These are phyloP conservation scores for Aspergillus sp. DNA, from an alignment of 2,329 filamentous ascomycete genomes.

Conservation along the genomic window DNA sequence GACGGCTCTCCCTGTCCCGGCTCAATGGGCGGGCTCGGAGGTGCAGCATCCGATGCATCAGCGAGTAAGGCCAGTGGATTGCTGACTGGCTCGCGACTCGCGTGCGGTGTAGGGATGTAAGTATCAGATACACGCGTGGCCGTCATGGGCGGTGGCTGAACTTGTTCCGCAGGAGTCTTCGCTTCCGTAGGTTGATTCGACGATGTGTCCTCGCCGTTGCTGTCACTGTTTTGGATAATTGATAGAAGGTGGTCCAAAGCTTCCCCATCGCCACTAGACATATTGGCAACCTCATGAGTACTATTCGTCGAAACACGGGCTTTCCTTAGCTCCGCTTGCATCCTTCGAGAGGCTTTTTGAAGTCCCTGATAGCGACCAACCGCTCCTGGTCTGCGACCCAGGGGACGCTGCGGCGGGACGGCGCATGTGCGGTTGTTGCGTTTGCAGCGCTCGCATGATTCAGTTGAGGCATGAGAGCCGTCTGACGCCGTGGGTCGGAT, in stretches of 20 bases:
- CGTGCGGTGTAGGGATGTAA: background rate
- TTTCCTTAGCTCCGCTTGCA: constrained; percentile 17
- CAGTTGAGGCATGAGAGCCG: background rate
- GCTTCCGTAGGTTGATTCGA: too few relatives aligned
- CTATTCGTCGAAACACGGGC: constrained; percentile 3
- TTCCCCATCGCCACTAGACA: too few relatives aligned
- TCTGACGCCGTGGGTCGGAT: constrained; percentile 9
- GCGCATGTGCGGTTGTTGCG: constrained; percentile 15
- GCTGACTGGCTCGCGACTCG: constrained; percentile 13
- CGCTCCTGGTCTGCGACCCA: constrained; percentile 18
- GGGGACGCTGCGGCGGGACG: constrained; percentile 14
- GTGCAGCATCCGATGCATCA: constrained; percentile 16
- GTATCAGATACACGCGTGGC: background rate
- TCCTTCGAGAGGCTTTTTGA: constrained; percentile 19
- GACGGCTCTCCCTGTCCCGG: too few relatives aligned
- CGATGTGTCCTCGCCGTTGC: too few relatives aligned
- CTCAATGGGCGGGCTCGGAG: too few relatives aligned
- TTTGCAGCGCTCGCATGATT: constrained; percentile 18
- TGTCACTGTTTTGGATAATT: too few relatives aligned
- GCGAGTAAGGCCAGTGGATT: constrained; percentile 20
- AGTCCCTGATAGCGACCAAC: constrained; percentile 19
- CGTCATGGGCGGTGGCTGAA: too few relatives aligned
- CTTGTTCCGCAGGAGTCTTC: too few relatives aligned
- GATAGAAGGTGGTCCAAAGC: too few relatives aligned
- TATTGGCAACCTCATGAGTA: background rate